phyloP scores from a whole-genome alignment of 768 basidiomycete genomes.

The Podaxis sp. region DNA sequence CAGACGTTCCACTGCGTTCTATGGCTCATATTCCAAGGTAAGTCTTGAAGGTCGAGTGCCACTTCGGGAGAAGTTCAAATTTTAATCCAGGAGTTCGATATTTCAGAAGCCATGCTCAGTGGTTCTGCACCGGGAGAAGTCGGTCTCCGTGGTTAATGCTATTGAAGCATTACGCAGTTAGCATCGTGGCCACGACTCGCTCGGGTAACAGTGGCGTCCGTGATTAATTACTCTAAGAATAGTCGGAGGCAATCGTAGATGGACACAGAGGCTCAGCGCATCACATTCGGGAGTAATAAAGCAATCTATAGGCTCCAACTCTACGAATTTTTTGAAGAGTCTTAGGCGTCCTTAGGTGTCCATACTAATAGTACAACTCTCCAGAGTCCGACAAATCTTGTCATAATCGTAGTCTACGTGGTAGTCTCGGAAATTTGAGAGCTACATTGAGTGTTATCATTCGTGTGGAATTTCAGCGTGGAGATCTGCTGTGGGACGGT shows the following conservation, averaged over 20 bases:
- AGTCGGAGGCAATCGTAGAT: background rate
- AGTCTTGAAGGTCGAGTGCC: background rate
- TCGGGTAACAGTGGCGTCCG: background rate
- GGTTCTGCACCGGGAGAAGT: background rate
- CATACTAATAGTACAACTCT: background rate
- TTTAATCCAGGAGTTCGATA: background rate
- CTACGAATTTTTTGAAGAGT: background rate
- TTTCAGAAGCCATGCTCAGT: background rate
- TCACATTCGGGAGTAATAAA: too few species aligned
- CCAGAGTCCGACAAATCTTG: background rate
- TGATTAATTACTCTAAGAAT: background rate
- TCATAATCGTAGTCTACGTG: background rate
- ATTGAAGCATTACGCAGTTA: background rate
- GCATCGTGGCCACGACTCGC: background rate
- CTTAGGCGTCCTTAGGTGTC: background rate
- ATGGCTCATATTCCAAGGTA: background rate
- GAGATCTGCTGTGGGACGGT: background rate
- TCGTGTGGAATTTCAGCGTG: background rate
- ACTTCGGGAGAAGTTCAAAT: background rate
- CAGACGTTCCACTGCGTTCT: background rate
- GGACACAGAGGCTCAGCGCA: too few species aligned
- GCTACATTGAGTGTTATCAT: background rate
- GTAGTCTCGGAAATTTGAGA: background rate
- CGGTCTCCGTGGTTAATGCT: background rate
- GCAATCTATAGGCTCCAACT: background rate